Percentiles rank a stretch among this genome's conserved stretches.
phyloP scores from a whole-genome alignment of 2,329 filamentous ascomycete genomes.

The Microdochium bolleyi region DNA sequence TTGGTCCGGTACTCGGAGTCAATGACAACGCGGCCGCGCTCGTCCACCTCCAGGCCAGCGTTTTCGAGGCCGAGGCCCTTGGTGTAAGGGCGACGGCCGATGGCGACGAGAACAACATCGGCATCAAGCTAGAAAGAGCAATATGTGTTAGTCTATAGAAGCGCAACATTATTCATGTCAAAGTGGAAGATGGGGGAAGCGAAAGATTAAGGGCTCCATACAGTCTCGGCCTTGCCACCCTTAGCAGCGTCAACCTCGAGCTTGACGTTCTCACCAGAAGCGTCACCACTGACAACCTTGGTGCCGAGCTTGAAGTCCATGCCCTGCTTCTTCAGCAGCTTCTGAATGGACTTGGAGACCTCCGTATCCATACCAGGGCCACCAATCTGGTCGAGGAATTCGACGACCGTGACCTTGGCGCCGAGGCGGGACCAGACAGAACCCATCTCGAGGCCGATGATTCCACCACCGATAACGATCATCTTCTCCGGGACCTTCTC shows the following conservation, averaged over 20 bases:
- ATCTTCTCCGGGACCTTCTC: conserved; percentile 91
- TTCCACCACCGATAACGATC: conserved; percentile 95
- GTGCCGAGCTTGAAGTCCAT: conserved; percentile 98
- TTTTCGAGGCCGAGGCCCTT: conserved; percentile 87
- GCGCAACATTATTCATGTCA: background rate
- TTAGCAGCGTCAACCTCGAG: conserved; percentile 87
- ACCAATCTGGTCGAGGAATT: conserved; percentile 93
- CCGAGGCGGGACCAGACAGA: conserved; percentile 96
- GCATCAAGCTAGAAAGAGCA: conserved; percentile 54
- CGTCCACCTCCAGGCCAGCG: conserved; percentile 83
- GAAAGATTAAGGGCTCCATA: too few species aligned
- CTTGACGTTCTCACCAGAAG: conserved; percentile 67
- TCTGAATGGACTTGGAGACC: conserved; percentile 84
- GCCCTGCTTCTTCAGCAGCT: conserved; percentile 91
- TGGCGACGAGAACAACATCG: conserved; percentile 93
- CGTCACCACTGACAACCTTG: conserved; percentile 85
- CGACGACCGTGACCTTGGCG: conserved; percentile 90
- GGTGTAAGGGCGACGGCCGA: conserved; percentile 93
- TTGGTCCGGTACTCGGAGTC: conserved; percentile 99
- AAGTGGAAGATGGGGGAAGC: background rate
- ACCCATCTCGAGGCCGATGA: conserved; percentile 97
- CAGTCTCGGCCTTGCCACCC: conserved; percentile 88
- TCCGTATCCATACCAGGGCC: conserved; percentile 96
- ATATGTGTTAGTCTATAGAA: conserved; percentile 4
- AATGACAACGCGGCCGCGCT: conserved; percentile 90